Evolutionary conservation across 169 alveolate species (phyloP), one percentile per base, ranked within the genome.

Genomic region (Theileria luwenshuni): DNA sequence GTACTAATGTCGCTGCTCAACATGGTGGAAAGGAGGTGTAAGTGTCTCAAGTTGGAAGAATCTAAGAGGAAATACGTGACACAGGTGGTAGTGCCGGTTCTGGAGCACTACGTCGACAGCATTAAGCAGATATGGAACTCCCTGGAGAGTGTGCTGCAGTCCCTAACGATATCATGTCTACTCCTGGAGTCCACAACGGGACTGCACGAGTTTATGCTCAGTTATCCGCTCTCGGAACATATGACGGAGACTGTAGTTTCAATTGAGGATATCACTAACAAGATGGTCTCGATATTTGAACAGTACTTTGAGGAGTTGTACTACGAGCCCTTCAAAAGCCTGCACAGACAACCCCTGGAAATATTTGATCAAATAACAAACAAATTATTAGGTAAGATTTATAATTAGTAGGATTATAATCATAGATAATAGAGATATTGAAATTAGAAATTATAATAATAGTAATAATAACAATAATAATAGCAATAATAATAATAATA

Each of bases 91-190:
- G 83, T 59, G 21, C 86, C 86, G 27, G 25, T 79, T 15, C 13
- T 79, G 12, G 72, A 62, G 41, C 21, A 74, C 32, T 79, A 52
- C 43, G 27, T 79, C 15, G 86, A 79, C 15, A 41, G 33, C 45
- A 43, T 79, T 17, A 79, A 79, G 33, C 59, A 47, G 8, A 79
- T 38, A 25, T 79, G 86, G 86, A 79, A 79, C 62, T 74, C 86
- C 1, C 76, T 67, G 62, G 86, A 79, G 5, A 62, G 64, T 28
- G 71, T 71, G 10, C 64, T 79, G 33, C 64, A 58, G 30, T 79
- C 86, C 28, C 71, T 72, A 49, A 79, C 76, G 47, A 19, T 72
- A 0, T 67, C 86, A 23, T 74, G 81, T 15, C 45, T 71, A 45
- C 77, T 79, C 21, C 23, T 79, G 23, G 86, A 79, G 33, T 47